Percentiles rank a stretch among this genome's conserved stretches.
These are phyloP conservation scores for Leucocoprinus leucothites DNA, from an alignment of 768 basidiomycete genomes.

Conservation along the genomic window DNA sequence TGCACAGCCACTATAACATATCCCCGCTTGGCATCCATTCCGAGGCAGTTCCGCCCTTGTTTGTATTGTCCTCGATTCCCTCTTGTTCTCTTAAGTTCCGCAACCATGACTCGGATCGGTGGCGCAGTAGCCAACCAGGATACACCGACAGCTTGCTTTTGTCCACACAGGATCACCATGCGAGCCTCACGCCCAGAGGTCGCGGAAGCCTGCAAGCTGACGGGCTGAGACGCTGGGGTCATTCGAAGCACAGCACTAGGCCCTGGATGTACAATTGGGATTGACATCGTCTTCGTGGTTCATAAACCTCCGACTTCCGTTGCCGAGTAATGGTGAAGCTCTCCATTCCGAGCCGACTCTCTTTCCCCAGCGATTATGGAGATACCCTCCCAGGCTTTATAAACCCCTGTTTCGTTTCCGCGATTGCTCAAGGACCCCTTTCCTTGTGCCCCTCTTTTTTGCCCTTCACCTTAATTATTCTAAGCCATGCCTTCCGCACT, in stretches of 20 bases:
- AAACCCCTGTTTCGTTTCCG: neutral
- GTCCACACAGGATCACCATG: neutral
- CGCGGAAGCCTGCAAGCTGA: slow-evolving; percentile 9
- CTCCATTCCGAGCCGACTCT: slow-evolving; percentile 15
- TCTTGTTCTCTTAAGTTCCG: neutral
- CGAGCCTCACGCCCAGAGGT: slow-evolving; percentile 11
- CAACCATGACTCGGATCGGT: neutral
- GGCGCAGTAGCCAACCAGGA: neutral
- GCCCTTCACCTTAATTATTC: slow-evolving; percentile 13
- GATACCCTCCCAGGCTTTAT: neutral
- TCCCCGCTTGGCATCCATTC: neutral
- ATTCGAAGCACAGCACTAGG: slow-evolving; percentile 13
- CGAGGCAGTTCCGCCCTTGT: neutral
- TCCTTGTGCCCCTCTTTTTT: slow-evolving; percentile 16
- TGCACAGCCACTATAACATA: slow-evolving; percentile 1
- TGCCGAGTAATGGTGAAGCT: slow-evolving; percentile 4
- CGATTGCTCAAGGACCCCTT: slow-evolving; percentile 13
- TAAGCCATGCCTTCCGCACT: slow-evolving; percentile 31
- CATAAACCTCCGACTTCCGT: slow-evolving; percentile 9
- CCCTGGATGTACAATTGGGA: slow-evolving; percentile 12
- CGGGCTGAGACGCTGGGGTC: slow-evolving; percentile 7
- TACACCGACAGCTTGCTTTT: neutral
- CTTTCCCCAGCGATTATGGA: slow-evolving; percentile 3
- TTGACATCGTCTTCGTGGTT: slow-evolving; percentile 9
- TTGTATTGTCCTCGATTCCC: slow-evolving; percentile 3